phyloP scores from a whole-genome alignment of 163 green algal species.

The Chlorella variabilis region DNA sequence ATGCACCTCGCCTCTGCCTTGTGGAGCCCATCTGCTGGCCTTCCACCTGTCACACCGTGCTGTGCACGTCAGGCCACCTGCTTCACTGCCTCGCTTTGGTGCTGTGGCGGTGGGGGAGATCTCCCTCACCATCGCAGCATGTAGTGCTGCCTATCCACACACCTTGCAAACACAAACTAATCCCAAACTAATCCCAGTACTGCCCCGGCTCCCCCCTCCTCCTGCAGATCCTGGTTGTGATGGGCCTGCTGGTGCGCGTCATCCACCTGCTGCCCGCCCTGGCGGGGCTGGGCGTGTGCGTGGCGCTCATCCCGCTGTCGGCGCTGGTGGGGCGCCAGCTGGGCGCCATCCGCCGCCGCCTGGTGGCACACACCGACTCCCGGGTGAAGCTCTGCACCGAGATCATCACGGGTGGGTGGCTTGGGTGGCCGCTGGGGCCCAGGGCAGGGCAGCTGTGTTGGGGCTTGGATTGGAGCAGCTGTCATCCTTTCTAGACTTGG shows the following conservation, averaged over 20 bases:
- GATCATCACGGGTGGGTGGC: slow-evolving; percentile 68
- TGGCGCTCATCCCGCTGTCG: slow-evolving; percentile 81
- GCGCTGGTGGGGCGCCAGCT: slow-evolving; percentile 72
- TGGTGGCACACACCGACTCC: slow-evolving; percentile 84
- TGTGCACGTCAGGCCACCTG: too few relatives aligned
- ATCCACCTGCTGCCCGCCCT: slow-evolving; percentile 66
- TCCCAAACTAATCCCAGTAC: too few relatives aligned
- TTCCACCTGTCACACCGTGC: too few relatives aligned
- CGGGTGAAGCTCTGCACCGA: slow-evolving; percentile 91
- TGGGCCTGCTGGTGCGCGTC: slow-evolving; percentile 76
- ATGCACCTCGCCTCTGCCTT: too few relatives aligned
- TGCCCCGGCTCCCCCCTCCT: not conserved
- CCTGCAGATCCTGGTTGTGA: slow-evolving; percentile 72
- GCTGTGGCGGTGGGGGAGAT: too few relatives aligned
- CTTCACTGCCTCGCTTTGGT: too few relatives aligned
- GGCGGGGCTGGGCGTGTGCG: slow-evolving; percentile 74
- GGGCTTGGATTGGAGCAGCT: too few relatives aligned
- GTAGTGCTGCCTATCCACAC: too few relatives aligned
- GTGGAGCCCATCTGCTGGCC: too few relatives aligned
- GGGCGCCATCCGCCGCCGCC: slow-evolving; percentile 55
- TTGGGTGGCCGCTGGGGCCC: slow-evolving; percentile 9
- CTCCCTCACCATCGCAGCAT: too few relatives aligned
- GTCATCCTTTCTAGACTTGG: too few relatives aligned
- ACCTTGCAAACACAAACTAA: too few relatives aligned
- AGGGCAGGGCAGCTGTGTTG: not conserved